phyloP scores from a whole-genome alignment of 345 rosid genomes.

The Ricinus communis region DNA sequence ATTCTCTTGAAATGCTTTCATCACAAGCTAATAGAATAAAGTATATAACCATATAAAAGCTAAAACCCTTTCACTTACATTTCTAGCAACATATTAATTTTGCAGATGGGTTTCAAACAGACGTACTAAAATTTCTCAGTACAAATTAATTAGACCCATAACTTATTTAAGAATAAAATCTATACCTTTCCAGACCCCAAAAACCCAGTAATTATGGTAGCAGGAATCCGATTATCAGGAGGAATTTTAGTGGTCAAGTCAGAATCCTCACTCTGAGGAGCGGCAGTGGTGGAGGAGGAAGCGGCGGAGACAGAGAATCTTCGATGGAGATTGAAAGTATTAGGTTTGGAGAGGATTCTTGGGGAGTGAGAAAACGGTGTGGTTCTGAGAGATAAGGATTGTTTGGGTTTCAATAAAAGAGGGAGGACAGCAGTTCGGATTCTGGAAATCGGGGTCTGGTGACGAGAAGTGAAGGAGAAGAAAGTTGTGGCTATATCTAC shows the following conservation, averaged over 20 bases:
- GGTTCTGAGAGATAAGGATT: constrained; percentile 31
- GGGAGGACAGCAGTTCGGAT: constrained; percentile 44
- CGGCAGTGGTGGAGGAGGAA: constrained; percentile 35
- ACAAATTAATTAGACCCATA: too few species aligned
- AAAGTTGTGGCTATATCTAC: constrained; percentile 63
- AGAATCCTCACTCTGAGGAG: constrained; percentile 57
- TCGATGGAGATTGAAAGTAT: constrained; percentile 18
- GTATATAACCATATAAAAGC: constrained; percentile 2
- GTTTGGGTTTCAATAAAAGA: constrained; percentile 21
- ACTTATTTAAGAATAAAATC: not conserved
- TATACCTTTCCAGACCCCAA: constrained; percentile 90
- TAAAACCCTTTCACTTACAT: not conserved
- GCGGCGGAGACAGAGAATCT: constrained; percentile 58
- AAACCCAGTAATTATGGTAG: constrained; percentile 92
- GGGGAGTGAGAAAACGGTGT: constrained; percentile 33
- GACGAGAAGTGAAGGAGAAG: constrained; percentile 49
- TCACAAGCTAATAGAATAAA: too few species aligned
- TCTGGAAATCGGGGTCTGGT: constrained; percentile 35
- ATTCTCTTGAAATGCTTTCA: too few species aligned
- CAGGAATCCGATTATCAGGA: constrained; percentile 82
- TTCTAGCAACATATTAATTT: not conserved
- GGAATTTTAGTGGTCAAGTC: constrained; percentile 70
- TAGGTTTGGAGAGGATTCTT: constrained; percentile 12
- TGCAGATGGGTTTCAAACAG: not conserved
- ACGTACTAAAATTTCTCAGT: too few species aligned